Evolutionary conservation across 169 alveolate species (phyloP), one percentile per base, ranked within the genome.

Genomic region (Eimeria praecox): DNA sequence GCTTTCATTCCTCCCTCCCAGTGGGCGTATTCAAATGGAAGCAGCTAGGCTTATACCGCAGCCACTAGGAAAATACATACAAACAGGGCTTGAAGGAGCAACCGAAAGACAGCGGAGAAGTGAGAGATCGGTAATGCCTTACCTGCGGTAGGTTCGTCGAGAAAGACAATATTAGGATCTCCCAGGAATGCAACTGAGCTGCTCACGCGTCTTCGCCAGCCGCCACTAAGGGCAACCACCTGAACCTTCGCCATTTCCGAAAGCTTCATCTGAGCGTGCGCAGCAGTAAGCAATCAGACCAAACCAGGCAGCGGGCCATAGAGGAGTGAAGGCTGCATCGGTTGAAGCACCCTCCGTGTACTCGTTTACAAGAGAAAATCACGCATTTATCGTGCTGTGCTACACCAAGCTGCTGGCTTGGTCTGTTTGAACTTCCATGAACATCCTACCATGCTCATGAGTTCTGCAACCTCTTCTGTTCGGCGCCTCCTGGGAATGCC

Each of bases 151-250:
- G 86, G 94, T n/a, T 69, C 94, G 94, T 89, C 94, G 35, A 89
- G 95, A 56, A 98, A 92, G n/a, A 98, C 96, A 30, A 98, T 95
- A 62, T 93, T 95, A 1, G 99, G 97, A 88, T 97, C 97, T 16
- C 98, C 99, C 42, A 98, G 97, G 90, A 98, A 96, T 16, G 99
- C 98, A 24, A 98, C 75, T 8, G 95, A 46, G 77, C 85, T 73
- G 88, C 89, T 90, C 80, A 90, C 87, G 30, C 95, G 87, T 27
- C 95, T 42, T 35, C 89, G 38, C 93, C 93, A 86, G 80, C 93
- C 93, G 14, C 93, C 93, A 40, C 93, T 86, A 20, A 86, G 80
- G 1, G 93, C 80, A 2, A 24, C 82, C 80, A 86, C 80, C n/a
- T 40, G 93, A 4, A 86, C 93, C 38, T 40, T 86, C 12, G 93